Evolutionary conservation across 2,329 filamentous ascomycete genomes (phyloP).

Genomic region (Mycosphaerelloides madeirae): DNA sequence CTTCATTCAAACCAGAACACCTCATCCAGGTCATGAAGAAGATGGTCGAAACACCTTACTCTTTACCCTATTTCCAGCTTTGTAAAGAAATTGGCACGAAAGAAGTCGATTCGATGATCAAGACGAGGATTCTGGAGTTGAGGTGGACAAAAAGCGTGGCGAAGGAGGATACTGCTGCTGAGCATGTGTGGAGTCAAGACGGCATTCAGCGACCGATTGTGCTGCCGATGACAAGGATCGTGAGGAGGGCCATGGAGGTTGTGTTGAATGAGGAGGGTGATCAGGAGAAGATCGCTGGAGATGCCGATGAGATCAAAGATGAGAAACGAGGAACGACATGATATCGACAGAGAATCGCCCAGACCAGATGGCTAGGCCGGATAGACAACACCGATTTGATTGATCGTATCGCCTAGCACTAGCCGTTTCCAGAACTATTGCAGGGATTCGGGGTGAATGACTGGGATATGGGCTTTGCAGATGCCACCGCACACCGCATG

Average conservation of each 20-base stretch:
- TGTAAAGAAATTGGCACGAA: slow-evolving; percentile 16
- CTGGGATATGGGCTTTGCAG: no score
- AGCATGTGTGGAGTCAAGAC: slow-evolving; percentile 14
- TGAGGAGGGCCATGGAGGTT: slow-evolving; percentile 17
- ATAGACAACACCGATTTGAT: no score
- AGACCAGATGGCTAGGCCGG: no score
- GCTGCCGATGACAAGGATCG: slow-evolving; percentile 16
- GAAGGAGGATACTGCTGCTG: slow-evolving; percentile 12
- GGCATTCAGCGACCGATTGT: slow-evolving; percentile 15
- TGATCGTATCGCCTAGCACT: no score
- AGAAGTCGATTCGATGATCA: slow-evolving; percentile 17
- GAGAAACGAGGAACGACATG: no score
- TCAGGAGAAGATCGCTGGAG: slow-evolving; percentile 1
- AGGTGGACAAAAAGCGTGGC: slow-evolving; percentile 16
- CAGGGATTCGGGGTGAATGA: no score
- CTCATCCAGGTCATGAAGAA: slow-evolving; percentile 17
- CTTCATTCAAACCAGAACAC: slow-evolving; percentile 12
- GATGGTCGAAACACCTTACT: slow-evolving; percentile 12
- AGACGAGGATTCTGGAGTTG: slow-evolving; percentile 17
- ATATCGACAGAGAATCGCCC: no score
- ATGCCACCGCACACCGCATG: no score
- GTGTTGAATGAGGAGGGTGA: slow-evolving; percentile 12
- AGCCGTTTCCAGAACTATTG: no score
- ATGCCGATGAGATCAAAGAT: background rate
- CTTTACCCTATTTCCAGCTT: slow-evolving; percentile 16